These are phyloP conservation scores for Mycena pura DNA, from an alignment of 768 basidiomycete genomes.

Conservation along the genomic window DNA sequence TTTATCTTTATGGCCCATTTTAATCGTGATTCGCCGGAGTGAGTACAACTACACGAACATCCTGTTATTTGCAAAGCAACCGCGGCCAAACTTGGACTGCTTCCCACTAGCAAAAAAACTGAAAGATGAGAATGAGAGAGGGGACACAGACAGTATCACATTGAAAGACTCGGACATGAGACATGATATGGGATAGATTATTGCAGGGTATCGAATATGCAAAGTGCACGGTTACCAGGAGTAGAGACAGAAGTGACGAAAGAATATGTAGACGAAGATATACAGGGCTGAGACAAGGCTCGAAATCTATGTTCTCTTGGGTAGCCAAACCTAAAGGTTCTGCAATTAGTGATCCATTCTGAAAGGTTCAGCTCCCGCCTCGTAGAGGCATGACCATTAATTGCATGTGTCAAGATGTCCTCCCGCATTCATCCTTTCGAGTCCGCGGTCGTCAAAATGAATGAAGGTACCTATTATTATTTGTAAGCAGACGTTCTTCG, in stretches of 20 bases:
- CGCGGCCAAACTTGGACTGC: not conserved
- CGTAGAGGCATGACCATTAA: too few relatives aligned
- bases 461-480: too few relatives aligned
- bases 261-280: constrained; percentile 8
- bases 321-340: too few relatives aligned
- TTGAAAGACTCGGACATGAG: constrained; percentile 4
- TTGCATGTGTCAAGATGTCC: too few relatives aligned
- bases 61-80: not conserved
- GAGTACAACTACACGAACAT: not conserved
- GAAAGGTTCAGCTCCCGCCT: too few relatives aligned
- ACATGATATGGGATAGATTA: constrained; percentile 12
- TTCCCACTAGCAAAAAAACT: not conserved
- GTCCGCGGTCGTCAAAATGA: too few relatives aligned
- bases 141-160: constrained; percentile 4
- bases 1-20: too few relatives aligned
- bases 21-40: too few relatives aligned
- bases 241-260: not conserved
- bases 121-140: constrained; percentile 2
- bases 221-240: constrained; percentile 3
- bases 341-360: too few relatives aligned
- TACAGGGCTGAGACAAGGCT: not conserved
- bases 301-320: too few relatives aligned
- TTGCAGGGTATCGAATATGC: constrained; percentile 15
- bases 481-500: too few relatives aligned
- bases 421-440: too few relatives aligned